Conservation (phyloP, 148 eudicot species). For the Amaranthus palmeri region DNA sequence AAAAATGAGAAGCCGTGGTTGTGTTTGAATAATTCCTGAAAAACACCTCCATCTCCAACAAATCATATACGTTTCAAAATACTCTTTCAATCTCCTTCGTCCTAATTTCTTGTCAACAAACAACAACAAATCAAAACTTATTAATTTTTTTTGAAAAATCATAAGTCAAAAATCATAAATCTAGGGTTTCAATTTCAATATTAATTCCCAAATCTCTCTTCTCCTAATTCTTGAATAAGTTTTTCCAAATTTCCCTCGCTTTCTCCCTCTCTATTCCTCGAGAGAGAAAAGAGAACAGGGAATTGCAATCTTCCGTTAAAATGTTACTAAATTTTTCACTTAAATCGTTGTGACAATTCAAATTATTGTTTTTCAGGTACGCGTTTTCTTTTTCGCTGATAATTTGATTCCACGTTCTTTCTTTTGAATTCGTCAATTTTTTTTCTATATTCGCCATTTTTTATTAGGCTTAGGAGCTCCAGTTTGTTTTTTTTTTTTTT, state of each 20-base stretch:
- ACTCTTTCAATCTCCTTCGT: not conserved
- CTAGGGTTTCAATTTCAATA: constrained; percentile 17
- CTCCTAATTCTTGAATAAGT: not conserved
- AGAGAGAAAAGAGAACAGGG: constrained; percentile 8
- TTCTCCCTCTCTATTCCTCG: constrained; percentile 14
- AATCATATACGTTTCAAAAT: not conserved
- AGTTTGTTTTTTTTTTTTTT: not conserved
- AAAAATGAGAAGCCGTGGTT: not conserved
- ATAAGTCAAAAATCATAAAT: not conserved
- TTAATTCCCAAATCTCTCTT: constrained; percentile 13
- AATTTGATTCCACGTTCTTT: constrained; percentile 14
- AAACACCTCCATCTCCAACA: constrained; percentile 3
- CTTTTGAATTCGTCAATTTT: constrained; percentile 10
- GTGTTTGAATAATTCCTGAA: not conserved
- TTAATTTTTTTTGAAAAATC: not conserved
- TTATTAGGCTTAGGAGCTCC: not conserved
- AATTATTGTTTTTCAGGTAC: constrained; percentile 2
- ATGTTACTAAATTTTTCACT: constrained; percentile 16
- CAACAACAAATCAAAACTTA: not conserved
- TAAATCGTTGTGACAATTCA: not conserved
- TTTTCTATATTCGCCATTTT: not conserved
- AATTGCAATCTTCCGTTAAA: not conserved
- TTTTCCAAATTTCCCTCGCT: constrained; percentile 20
- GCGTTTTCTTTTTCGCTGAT: constrained; percentile 6
- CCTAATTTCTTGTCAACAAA: not conserved